Conservation (phyloP, 495 filamentous ascomycete species). For the Penicillium salamii region DNA sequence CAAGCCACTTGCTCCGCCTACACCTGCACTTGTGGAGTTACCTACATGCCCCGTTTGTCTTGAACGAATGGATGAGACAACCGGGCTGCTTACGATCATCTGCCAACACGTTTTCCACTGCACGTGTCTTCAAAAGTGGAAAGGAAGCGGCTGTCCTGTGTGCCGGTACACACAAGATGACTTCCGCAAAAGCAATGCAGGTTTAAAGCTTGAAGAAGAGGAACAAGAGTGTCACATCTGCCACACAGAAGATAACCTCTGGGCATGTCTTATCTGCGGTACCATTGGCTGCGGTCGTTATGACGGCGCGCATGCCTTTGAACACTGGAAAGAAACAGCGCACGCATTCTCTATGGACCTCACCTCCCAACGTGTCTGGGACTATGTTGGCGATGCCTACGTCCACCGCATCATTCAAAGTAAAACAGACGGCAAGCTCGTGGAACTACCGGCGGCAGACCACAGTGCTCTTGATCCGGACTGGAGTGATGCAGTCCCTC, state of each 20-base stretch:
- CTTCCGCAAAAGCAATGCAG: slow-evolving; percentile 31
- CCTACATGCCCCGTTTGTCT: slow-evolving; percentile 96
- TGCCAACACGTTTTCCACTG: slow-evolving; percentile 99
- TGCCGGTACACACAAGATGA: slow-evolving; percentile 81
- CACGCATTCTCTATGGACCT: slow-evolving; percentile 94
- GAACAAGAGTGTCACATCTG: slow-evolving; percentile 67
- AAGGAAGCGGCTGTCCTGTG: slow-evolving; percentile 87
- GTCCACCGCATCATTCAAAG: slow-evolving; percentile 93
- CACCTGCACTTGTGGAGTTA: slow-evolving; percentile 82
- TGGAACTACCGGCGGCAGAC: slow-evolving; percentile 67
- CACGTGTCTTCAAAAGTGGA: slow-evolving; percentile 94
- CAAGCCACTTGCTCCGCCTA: slow-evolving; percentile 88
- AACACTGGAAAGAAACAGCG: slow-evolving; percentile 83
- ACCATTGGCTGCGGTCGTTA: slow-evolving; percentile 92
- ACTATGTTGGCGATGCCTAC: slow-evolving; percentile 92
- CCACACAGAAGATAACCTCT: slow-evolving; percentile 75
- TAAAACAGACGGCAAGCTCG: slow-evolving; percentile 82
- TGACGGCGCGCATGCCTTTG: slow-evolving; percentile 88
- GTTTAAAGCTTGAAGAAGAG: slow-evolving; percentile 32
- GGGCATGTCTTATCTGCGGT: slow-evolving; percentile 93
- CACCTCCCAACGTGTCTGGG: slow-evolving; percentile 92
- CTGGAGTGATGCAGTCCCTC: slow-evolving; percentile 70
- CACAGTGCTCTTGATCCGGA: slow-evolving; percentile 44
- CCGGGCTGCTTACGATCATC: slow-evolving; percentile 88
- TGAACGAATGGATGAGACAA: slow-evolving; percentile 97